These are phyloP conservation scores for Aspergillus carlsbadensis DNA, from an alignment of 495 filamentous ascomycete species.

Conservation along the genomic window DNA sequence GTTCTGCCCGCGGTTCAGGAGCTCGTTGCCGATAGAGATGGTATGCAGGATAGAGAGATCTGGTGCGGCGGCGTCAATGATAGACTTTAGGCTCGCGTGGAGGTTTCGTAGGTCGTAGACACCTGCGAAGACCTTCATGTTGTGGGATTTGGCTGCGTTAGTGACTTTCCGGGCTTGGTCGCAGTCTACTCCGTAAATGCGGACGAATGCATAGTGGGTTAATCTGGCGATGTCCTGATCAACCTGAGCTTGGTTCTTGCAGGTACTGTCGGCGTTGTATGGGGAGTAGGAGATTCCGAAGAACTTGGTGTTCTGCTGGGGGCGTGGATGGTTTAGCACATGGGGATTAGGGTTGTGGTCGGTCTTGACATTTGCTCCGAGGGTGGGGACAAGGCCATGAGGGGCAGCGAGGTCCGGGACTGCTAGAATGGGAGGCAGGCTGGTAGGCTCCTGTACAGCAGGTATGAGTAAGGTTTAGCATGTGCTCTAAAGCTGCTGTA, in stretches of 20 bases:
- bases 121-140: conserved; percentile 70
- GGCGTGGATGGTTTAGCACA: neutral
- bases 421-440: conserved; percentile 6
- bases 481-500: neutral
- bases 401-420: conserved; percentile 5
- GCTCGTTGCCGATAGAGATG: conserved; percentile 77
- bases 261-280: conserved; percentile 63
- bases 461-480: neutral
- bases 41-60: conserved; percentile 69
- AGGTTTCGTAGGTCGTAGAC: conserved; percentile 65
- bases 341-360: conserved; percentile 6
- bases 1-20: conserved; percentile 63
- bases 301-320: neutral
- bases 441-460: conserved; percentile 1
- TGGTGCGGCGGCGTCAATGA: conserved; percentile 51
- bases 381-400: conserved; percentile 12
- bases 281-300: conserved; percentile 72
- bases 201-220: conserved; percentile 56
- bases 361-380: conserved; percentile 8
- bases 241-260: conserved; percentile 65
- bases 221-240: conserved; percentile 59
- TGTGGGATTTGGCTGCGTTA: conserved; percentile 53
- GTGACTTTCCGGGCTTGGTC: conserved; percentile 63
- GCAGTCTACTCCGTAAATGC: conserved; percentile 82
- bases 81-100: conserved; percentile 47